phyloP scores from a whole-genome alignment of 2,329 filamentous ascomycete species.

The Diaporthe aspalathi region DNA sequence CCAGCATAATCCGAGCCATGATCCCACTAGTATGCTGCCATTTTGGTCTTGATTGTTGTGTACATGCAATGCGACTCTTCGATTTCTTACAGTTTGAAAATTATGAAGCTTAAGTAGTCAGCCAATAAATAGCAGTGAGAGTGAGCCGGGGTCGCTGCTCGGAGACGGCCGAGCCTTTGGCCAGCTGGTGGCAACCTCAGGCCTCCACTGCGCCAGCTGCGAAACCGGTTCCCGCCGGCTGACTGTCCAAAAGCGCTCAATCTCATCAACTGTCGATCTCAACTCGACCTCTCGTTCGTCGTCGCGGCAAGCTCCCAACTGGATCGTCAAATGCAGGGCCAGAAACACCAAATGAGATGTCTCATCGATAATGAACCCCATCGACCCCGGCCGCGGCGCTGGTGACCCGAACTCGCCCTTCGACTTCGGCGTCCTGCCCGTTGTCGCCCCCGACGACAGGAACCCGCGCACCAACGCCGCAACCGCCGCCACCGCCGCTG shows the following conservation, averaged over 20 bases:
- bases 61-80: no score
- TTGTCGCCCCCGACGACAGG: slow-evolving; percentile 58
- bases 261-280: background rate
- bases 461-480: slow-evolving; percentile 65
- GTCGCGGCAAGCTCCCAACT: no score
- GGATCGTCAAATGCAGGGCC: no score
- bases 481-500: slow-evolving; percentile 84
- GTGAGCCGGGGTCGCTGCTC: background rate
- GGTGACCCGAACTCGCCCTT: slow-evolving; percentile 25
- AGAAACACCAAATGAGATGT: slow-evolving; percentile 35
- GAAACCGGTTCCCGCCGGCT: slow-evolving; percentile 14
- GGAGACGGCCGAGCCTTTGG: background rate
- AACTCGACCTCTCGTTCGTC: background rate
- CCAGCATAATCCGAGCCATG: background rate
- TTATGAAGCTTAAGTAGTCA: no score
- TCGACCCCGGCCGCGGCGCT: slow-evolving; percentile 36
- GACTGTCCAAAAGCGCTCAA: slow-evolving; percentile 9
- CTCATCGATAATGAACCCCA: slow-evolving; percentile 36
- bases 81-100: no score
- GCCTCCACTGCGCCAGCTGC: slow-evolving; percentile 7
- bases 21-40: background rate
- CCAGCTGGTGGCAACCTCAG: slow-evolving; percentile 8
- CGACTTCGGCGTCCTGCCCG: slow-evolving; percentile 56
- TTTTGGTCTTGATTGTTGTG: background rate
- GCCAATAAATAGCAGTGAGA: background rate